phyloP scores from a whole-genome alignment of 202 grass and related monocot genomes.

The Hordeum pubiflorum region DNA sequence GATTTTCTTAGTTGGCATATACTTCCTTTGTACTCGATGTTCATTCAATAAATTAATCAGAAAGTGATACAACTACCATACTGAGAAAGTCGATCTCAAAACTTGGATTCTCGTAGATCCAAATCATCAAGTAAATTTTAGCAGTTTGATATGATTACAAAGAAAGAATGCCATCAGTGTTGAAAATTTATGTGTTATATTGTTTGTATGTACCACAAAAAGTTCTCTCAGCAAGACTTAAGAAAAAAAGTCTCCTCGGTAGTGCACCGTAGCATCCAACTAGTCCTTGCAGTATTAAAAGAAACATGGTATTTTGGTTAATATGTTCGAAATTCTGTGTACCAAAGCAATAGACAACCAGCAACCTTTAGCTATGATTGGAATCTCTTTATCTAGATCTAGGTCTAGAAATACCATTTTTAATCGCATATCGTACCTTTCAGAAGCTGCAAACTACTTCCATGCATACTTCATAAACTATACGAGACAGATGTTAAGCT shows the following conservation, averaged over 20 bases:
- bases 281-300: slow-evolving; percentile 2
- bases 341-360: not conserved
- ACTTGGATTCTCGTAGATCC: not conserved
- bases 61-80: not conserved
- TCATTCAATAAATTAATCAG: slow-evolving; percentile 1
- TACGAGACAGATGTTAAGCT: not conserved
- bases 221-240: not conserved
- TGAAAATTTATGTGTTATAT: not conserved
- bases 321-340: not conserved
- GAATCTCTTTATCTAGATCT: not conserved
- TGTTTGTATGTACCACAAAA: not conserved
- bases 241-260: not conserved
- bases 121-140: not conserved
- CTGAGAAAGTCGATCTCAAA: not conserved
- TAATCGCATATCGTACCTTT: not conserved
- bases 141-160: not conserved
- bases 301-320: not conserved
- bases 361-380: not conserved
- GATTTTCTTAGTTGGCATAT: not conserved
- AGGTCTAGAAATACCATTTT: not conserved
- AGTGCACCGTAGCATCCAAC: not conserved
- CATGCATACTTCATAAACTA: not conserved
- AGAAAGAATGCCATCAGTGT: not conserved
- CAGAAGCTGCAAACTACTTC: not conserved
- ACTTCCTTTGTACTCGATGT: not conserved